A percentile compares a stretch with the other conserved stretches of the same genome.
These are phyloP conservation scores for Penicillium sp. DNA, from an alignment of 2,329 filamentous ascomycete genomes.

Conservation along the genomic window DNA sequence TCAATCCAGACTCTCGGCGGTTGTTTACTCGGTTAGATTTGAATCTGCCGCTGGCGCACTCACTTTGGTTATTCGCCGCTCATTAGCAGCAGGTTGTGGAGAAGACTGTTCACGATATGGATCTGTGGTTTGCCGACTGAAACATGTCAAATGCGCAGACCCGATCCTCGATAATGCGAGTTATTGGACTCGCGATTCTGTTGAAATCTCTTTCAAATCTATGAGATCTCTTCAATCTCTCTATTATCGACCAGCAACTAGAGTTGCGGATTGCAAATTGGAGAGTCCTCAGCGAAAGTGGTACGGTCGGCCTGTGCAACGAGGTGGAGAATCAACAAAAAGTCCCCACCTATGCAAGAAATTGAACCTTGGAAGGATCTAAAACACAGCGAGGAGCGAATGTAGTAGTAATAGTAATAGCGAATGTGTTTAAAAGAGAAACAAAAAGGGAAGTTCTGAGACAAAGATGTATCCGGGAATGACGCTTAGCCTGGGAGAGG, in stretches of 20 bases:
- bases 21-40: background rate
- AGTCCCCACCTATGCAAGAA: conserved; percentile 14
- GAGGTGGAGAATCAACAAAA: conserved; percentile 28
- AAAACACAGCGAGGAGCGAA: conserved; percentile 2
- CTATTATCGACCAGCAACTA: background rate
- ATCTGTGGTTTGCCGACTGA: conserved; percentile 6
- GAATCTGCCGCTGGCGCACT: background rate
- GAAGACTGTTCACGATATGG: conserved; percentile 1
- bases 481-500: conserved; percentile 1
- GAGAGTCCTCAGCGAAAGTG: background rate
- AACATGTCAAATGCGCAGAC: conserved; percentile 12
- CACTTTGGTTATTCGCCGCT: conserved; percentile 10
- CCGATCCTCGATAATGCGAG: conserved; percentile 1
- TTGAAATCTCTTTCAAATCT: background rate
- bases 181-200: background rate
- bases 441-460: background rate
- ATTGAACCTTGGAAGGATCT: background rate
- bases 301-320: conserved; percentile 26
- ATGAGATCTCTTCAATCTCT: background rate
- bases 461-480: conserved; percentile 9
- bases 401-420: background rate
- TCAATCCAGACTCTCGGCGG: background rate
- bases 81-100: conserved; percentile 7
- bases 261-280: background rate
- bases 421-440: background rate